Conservation (phyloP, 306 rosid species). For the Medicago arabica region DNA sequence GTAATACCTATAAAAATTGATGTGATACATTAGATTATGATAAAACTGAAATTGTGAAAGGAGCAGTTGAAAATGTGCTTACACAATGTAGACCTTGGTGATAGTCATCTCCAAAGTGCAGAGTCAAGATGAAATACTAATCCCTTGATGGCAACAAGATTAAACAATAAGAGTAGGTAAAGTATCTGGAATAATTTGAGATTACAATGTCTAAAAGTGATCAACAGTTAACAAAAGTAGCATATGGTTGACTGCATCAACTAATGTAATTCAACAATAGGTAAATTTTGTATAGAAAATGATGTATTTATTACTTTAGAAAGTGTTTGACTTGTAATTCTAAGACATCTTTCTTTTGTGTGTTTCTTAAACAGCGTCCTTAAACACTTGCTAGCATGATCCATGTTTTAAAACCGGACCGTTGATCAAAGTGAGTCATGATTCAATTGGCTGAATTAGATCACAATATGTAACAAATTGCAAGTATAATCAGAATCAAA, state of each 20-base stretch:
- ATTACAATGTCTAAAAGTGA: constrained; percentile 1
- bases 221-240: background rate
- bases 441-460: background rate
- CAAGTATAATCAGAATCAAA: background rate
- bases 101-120: constrained; percentile 55
- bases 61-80: constrained; percentile 44
- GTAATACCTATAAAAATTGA: constrained; percentile 65
- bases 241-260: background rate
- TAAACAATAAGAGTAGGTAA: background rate
- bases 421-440: background rate
- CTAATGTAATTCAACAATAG: background rate
- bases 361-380: too few species aligned
- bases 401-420: too few species aligned
- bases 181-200: background rate
- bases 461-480: too few species aligned
- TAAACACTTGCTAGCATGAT: too few species aligned
- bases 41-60: background rate
- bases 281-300: too few species aligned
- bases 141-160: constrained; percentile 28
- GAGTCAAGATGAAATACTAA: constrained; percentile 39
- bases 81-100: constrained; percentile 83
- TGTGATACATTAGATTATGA: background rate
- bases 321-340: too few species aligned
- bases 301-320: too few species aligned
- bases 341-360: too few species aligned